Percentiles rank a stretch among this genome's conserved stretches.
Conservation (phyloP, 2,329 filamentous ascomycete genomes). For the Cladosporium halotolerans region DNA sequence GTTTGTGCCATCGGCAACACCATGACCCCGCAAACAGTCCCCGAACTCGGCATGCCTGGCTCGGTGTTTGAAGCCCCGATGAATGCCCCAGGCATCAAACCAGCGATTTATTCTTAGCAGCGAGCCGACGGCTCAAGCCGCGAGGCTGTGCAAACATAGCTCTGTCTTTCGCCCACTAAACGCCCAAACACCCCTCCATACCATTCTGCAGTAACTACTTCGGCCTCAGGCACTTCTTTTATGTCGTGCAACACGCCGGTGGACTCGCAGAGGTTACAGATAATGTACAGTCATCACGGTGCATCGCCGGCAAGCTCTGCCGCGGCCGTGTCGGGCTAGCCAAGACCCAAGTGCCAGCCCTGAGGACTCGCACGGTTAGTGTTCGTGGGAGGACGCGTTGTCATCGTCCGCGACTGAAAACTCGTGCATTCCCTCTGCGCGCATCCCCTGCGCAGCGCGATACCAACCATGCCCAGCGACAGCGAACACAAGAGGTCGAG, state of each 20-base stretch:
- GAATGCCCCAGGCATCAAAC: too few species aligned
- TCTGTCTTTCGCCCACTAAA: constrained; percentile 2
- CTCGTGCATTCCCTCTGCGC: too few species aligned
- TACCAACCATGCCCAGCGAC: constrained; percentile 1
- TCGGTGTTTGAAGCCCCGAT: too few species aligned
- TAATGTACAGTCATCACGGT: constrained; percentile 10
- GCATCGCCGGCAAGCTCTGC: constrained; percentile 1
- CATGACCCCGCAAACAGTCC: too few species aligned
- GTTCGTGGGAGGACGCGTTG: too few species aligned
- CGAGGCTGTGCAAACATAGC: constrained; percentile 11
- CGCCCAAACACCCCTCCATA: not conserved
- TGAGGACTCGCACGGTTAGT: too few species aligned
- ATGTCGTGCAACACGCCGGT: not conserved
- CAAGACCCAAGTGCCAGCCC: not conserved
- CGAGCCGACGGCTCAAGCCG: not conserved
- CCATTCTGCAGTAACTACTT: not conserved
- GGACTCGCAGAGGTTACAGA: not conserved
- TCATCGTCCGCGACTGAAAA: too few species aligned
- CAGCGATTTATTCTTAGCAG: too few species aligned
- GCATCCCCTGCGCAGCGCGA: not conserved
- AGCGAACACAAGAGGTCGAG: constrained; percentile 7
- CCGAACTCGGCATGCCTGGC: too few species aligned
- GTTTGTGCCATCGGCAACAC: too few species aligned
- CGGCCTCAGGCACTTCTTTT: constrained; percentile 10
- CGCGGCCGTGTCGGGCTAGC: not conserved